A percentile compares a stretch with the other conserved stretches of the same genome.
phyloP scores from a whole-genome alignment of 2,329 filamentous ascomycete species.

The Monosporascus cannonballus region DNA sequence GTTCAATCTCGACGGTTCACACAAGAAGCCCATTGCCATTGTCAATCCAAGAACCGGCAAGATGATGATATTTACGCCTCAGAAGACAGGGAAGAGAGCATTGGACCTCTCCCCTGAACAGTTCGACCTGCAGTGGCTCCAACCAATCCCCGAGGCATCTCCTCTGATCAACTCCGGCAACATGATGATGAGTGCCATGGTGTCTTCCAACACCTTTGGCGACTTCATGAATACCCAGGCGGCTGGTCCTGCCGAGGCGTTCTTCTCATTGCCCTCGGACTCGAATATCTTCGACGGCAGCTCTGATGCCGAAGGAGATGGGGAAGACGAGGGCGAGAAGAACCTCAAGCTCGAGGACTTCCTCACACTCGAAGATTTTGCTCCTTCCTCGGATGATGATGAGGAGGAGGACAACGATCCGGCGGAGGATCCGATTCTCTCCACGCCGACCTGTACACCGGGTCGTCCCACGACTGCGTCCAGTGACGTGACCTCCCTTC shows the following conservation, averaged over 20 bases:
- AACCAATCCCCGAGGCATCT: conserved; percentile 32
- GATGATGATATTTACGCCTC: conserved; percentile 58
- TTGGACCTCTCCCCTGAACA: conserved; percentile 50
- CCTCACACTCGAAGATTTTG: conserved; percentile 57
- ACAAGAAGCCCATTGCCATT: conserved; percentile 53
- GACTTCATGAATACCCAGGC: conserved; percentile 57
- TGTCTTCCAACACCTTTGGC: conserved; percentile 48
- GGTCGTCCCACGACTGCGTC: conserved; percentile 41
- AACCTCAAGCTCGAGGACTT: conserved; percentile 66
- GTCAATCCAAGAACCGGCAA: conserved; percentile 52
- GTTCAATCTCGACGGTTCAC: conserved; percentile 47
- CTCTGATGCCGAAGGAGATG: conserved; percentile 46
- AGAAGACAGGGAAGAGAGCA: conserved; percentile 34
- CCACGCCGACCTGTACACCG: conserved; percentile 34
- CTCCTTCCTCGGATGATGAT: conserved; percentile 55
- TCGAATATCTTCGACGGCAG: conserved; percentile 37
- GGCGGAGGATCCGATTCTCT: conserved; percentile 39
- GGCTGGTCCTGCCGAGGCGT: conserved; percentile 69
- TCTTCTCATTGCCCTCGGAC: conserved; percentile 63
- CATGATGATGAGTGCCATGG: conserved; percentile 73
- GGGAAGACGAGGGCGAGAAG: conserved; percentile 59
- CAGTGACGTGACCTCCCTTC: conserved; percentile 46
- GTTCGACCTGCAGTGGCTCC: conserved; percentile 42
- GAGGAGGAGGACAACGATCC: conserved; percentile 40
- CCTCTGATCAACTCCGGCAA: conserved; percentile 65